Evolutionary conservation across 768 basidiomycete species (phyloP).

Genomic region (Russula sp.): DNA sequence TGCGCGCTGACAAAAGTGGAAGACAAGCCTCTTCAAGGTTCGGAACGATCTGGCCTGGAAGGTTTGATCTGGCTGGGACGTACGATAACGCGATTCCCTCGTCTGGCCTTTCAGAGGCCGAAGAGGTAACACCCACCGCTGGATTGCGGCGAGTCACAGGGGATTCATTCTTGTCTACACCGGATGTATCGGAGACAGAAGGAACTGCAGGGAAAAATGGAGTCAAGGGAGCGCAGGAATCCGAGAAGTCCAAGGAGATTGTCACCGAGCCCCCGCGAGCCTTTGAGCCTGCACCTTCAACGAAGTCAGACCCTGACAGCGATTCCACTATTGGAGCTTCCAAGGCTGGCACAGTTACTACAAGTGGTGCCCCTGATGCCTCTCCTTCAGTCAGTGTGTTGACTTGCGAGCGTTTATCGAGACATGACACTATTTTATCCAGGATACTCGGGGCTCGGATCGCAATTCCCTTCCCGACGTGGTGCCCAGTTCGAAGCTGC

Average conservation of each 20-base stretch:
- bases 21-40: conserved; percentile 61
- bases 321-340: conserved; percentile 79
- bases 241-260: not conserved
- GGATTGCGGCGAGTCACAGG: conserved; percentile 47
- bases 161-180: conserved; percentile 64
- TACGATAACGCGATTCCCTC: conserved; percentile 58
- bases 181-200: conserved; percentile 69
- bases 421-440: conserved; percentile 4
- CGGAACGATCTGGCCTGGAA: conserved; percentile 68
- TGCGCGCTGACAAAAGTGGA: conserved; percentile 46
- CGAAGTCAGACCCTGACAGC: conserved; percentile 67
- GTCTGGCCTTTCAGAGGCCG: conserved; percentile 69
- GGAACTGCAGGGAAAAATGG: conserved; percentile 34
- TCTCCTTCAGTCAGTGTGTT: conserved; percentile 28
- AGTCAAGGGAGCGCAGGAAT: conserved; percentile 26
- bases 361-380: conserved; percentile 9
- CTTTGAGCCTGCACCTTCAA: conserved; percentile 18
- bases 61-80: conserved; percentile 52
- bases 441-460: conserved; percentile 13
- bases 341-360: conserved; percentile 24
- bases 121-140: conserved; percentile 51
- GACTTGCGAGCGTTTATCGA: not conserved
- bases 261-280: conserved; percentile 6
- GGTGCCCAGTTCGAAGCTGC: conserved; percentile 54
- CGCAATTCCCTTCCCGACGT: conserved; percentile 31